Base-by-base conservation (phyloP, 768 basidiomycete species). In the Cystobasidium tubakii region DNA sequence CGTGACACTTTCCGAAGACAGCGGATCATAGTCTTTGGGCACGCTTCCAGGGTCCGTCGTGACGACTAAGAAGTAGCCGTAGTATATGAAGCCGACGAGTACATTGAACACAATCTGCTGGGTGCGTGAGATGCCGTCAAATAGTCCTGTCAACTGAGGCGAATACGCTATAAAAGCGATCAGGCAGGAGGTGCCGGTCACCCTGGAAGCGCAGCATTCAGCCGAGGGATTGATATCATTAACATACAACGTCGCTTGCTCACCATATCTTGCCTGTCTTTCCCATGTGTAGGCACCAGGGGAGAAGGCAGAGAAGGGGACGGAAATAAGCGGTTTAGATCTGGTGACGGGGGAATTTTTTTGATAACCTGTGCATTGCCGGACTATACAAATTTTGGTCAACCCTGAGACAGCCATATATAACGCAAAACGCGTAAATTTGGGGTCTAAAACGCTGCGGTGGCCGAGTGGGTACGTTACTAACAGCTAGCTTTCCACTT, bases 21-120 rank as follows among this genome's bases (percentile, higher is more conserved):
- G 33, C 21, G 53, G 31, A 7, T 27, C 3, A 76, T 75, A 81
- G 31, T 81, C 81, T 0, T 43, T 42, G 3, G 96, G 95, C 0
- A 94, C 91, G 3, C 81, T 81, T 9, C 96, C 96, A 0, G 96
- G 95, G 73, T 95, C 87, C 0, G 90, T 92, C 23, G 80, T 82
- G 3, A 95, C 89, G 78, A 88, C 90, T 4, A 92, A 84, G 78
- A 85, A 88, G 80, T 98, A 99, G 81, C 92, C 96, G 88, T 88
- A 91, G 19, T 90, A 85, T 21, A 98, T 80, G 82, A 94, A 83
- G 39, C 84, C 85, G 23, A 95, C 88, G 13, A 95, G 82, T 25
- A 86, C 60, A 79, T 94, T 97, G 77, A 25, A 77, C 17, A 70
- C 69, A 29, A 54, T 64, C 75, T 78, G 66, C 39, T 66, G 75